Evolutionary conservation across 1,284 basidiomycete species (phyloP), one percentile per base, ranked within the genome.

Genomic region (Cryptococcus sp.): DNA sequence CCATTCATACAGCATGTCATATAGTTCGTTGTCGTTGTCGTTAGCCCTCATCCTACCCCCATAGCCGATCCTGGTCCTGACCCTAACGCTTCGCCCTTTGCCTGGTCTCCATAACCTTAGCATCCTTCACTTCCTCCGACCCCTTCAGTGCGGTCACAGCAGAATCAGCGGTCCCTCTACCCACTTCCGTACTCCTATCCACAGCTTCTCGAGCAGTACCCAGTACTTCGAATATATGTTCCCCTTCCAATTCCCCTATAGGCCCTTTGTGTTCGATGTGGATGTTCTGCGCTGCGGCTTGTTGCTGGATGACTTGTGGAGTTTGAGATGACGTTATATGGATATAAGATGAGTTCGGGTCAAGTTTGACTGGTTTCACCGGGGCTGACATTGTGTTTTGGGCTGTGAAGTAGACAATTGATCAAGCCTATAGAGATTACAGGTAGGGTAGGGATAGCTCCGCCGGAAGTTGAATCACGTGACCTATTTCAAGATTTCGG

Each of bases 241-340:
- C 71, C 24, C 63, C 66, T n/a, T 60, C 45, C 7, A 73, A 58
- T 53, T 73, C 71, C 19, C 71, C 71, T 1, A 73, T 63, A 3
- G 62, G 67, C 1, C 67, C 71, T 13, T 68, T 37, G 53, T 70
- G 69, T 23, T 52, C 49, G 11, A 69, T 41, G 19, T 52, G 25
- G 28, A 45, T 31, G 7, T 47, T 39, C n/a, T 39, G 23, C 7
- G 42, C 13, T 18, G 52, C 19, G 47, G 49, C 22, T n/a, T 36
- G 16, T 1, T 36, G 22, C 0, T 37, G 2, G 34, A 54, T 54
- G 42, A 44, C 25, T 11, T 46, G 43, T 5, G 50, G 60, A 16
- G 54, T 51, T 2, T 36, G 53, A 16, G 48, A 44, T n/a, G 67
- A 63, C 10, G 65, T 61, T 24, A 73, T 50, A 39, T 69, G 67